phyloP scores from a whole-genome alignment of 805 yeast genomes.

The Candida corydali region DNA sequence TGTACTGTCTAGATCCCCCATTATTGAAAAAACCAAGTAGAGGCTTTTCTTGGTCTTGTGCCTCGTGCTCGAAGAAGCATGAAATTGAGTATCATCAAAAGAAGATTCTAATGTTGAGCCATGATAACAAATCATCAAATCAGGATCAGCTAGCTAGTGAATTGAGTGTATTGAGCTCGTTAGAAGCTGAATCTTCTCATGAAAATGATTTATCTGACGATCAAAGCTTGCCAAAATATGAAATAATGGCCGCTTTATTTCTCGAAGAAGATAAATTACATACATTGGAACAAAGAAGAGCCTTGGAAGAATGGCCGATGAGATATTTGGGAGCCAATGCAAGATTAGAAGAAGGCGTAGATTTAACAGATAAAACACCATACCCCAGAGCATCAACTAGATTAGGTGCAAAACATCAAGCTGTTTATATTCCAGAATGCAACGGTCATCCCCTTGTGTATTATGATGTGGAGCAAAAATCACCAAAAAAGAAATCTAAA shows the following conservation, averaged over 20 bases:
- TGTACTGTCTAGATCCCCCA: slow-evolving; percentile 86
- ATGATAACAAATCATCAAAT: slow-evolving; percentile 39
- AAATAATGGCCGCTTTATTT: slow-evolving; percentile 52
- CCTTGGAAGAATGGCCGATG: slow-evolving; percentile 75
- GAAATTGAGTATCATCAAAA: slow-evolving; percentile 42
- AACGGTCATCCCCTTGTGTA: slow-evolving; percentile 58
- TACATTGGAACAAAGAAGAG: slow-evolving; percentile 45
- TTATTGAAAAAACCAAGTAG: slow-evolving; percentile 71
- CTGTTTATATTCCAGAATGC: slow-evolving; percentile 62
- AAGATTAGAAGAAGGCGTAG: slow-evolving; percentile 70
- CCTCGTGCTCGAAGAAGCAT: slow-evolving; percentile 60
- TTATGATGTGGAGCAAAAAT: slow-evolving; percentile 41
- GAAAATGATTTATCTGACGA: slow-evolving; percentile 1
- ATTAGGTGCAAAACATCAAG: slow-evolving; percentile 71
- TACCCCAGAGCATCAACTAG: slow-evolving; percentile 79
- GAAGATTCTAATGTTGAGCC: slow-evolving; percentile 36
- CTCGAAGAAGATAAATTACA: slow-evolving; percentile 41
- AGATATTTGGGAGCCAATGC: slow-evolving; percentile 76
- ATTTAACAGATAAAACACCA: slow-evolving; percentile 66
- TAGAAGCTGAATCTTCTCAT: slow-evolving; percentile 1
- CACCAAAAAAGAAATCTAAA: slow-evolving; percentile 9
- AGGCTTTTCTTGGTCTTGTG: slow-evolving; percentile 91
- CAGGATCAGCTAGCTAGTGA: slow-evolving; percentile 29
- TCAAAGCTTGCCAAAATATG: slow-evolving; percentile 46
- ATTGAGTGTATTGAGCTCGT: slow-evolving; percentile 11